These are phyloP conservation scores for Chaetoceros tenuissimus DNA, from an alignment of 108 stramenopile genomes.

Conservation along the genomic window DNA sequence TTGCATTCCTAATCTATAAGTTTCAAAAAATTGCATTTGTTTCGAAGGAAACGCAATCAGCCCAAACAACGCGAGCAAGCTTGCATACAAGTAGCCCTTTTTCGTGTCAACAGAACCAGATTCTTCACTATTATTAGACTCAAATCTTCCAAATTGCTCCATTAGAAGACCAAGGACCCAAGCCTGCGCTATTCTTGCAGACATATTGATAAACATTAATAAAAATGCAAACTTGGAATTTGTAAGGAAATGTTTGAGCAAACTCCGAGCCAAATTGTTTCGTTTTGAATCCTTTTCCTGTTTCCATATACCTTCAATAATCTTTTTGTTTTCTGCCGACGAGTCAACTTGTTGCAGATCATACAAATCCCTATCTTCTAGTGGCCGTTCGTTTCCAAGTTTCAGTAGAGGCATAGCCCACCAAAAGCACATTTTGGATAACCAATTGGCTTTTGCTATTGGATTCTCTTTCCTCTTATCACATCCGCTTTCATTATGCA, in stretches of 20 bases:
- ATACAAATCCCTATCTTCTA: conserved; percentile 34
- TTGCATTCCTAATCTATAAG: conserved; percentile 17
- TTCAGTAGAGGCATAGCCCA: conserved; percentile 50
- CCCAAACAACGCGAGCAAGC: too few relatives aligned
- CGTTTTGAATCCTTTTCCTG: conserved; percentile 13
- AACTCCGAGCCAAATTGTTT: conserved; percentile 7
- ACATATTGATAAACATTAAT: too few relatives aligned
- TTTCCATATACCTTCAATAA: conserved; percentile 35
- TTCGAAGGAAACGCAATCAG: too few relatives aligned
- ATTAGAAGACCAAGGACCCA: conserved; percentile 40
- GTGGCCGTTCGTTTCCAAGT: conserved; percentile 42
- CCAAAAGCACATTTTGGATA: conserved; percentile 35
- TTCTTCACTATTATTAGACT: not conserved
- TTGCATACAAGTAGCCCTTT: too few relatives aligned
- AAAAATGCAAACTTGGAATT: too few relatives aligned
- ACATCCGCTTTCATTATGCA: too few relatives aligned
- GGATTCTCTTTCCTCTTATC: too few relatives aligned
- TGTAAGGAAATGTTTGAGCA: too few relatives aligned
- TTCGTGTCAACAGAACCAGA: too few relatives aligned
- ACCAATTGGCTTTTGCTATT: conserved; percentile 20
- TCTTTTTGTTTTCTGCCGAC: conserved; percentile 8
- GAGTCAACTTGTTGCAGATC: conserved; percentile 25
- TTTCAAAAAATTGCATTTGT: conserved; percentile 13
- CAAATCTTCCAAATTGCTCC: conserved; percentile 28
- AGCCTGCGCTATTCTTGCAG: too few relatives aligned